Evolutionary conservation across 306 rosid species (phyloP).

Genomic region (Calophaca sinica): DNA sequence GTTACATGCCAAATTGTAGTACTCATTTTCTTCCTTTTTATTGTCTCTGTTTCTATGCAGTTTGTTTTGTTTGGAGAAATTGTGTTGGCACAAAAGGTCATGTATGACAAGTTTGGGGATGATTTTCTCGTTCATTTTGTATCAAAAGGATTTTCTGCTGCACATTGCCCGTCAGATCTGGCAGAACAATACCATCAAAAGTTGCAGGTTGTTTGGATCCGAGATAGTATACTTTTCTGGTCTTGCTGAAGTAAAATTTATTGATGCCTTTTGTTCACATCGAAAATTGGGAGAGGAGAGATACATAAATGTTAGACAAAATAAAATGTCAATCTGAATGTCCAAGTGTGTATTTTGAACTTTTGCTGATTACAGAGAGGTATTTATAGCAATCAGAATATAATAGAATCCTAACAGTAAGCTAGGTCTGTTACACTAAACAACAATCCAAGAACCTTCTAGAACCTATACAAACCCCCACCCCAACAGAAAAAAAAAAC

Average conservation of each 20-base stretch:
- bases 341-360: neutral
- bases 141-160: constrained; percentile 66
- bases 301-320: neutral
- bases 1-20: constrained; percentile 18
- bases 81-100: constrained; percentile 94
- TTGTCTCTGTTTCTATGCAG: constrained; percentile 52
- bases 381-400: neutral
- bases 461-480: neutral
- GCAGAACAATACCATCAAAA: constrained; percentile 84
- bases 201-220: constrained; percentile 71
- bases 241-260: neutral
- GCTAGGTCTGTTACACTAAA: constrained; percentile 7
- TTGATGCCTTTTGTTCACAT: constrained; percentile 16
- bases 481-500: neutral
- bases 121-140: constrained; percentile 63
- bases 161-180: constrained; percentile 83
- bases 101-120: constrained; percentile 92
- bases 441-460: neutral
- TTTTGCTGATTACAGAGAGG: neutral
- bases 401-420: neutral
- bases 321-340: constrained; percentile 13
- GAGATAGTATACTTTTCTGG: constrained; percentile 16
- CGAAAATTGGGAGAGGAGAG: neutral
- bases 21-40: constrained; percentile 12
- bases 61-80: constrained; percentile 92